These are phyloP conservation scores for Trifolium subterraneum DNA, from an alignment of 306 rosid species.

Conservation along the genomic window DNA sequence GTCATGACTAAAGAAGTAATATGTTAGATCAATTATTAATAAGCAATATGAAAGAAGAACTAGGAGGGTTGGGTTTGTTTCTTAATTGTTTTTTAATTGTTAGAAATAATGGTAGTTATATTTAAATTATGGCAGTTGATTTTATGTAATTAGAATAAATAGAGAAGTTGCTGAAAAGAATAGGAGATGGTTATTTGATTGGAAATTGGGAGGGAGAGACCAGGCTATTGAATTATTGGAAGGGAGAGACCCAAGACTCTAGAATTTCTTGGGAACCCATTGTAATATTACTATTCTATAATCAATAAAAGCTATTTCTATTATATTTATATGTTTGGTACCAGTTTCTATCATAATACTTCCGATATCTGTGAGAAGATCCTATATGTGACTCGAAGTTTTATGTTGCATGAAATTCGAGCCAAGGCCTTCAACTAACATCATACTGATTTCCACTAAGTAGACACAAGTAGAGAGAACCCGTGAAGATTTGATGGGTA, in stretches of 20 bases:
- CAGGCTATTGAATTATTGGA: no score
- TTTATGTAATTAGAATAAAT: background rate
- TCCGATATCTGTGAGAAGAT: background rate
- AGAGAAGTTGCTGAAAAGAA: background rate
- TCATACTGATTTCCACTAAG: background rate
- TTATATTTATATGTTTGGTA: no score
- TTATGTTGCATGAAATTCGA: conserved; percentile 20
- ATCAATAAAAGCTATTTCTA: no score
- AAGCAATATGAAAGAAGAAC: background rate
- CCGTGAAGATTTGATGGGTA: conserved; percentile 1
- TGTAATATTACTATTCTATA: no score
- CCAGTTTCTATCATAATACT: no score
- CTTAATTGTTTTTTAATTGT: background rate
- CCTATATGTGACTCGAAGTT: background rate
- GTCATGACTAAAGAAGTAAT: background rate
- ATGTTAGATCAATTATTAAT: background rate
- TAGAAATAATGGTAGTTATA: background rate
- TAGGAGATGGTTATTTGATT: background rate
- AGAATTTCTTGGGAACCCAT: no score
- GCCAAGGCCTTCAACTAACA: conserved; percentile 6
- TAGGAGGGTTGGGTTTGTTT: background rate
- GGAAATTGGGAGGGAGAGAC: no score
- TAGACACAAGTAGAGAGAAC: background rate
- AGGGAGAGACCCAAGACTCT: no score
- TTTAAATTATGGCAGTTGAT: no score